These are phyloP conservation scores for Globisporangium cystogenes DNA, from an alignment of 352 stramenopile species.

Conservation along the genomic window DNA sequence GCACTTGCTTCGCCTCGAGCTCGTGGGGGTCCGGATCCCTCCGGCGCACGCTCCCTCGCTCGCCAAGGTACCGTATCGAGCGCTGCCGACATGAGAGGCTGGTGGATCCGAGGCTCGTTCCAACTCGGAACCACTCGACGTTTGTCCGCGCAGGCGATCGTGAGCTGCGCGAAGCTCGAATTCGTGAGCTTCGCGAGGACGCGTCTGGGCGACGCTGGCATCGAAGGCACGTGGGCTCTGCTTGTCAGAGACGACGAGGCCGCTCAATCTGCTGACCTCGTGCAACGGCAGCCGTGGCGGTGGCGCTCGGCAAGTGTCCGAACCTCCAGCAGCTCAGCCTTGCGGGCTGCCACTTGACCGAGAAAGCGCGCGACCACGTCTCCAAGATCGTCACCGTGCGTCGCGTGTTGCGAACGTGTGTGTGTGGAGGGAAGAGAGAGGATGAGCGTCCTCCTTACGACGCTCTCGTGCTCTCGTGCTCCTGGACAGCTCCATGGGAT, in stretches of 20 bases:
- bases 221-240: conserved; percentile 8
- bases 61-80: conserved; percentile 22
- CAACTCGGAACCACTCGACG: not conserved
- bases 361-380: conserved; percentile 43
- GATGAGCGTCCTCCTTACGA: not conserved
- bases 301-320: conserved; percentile 31
- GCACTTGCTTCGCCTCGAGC: conserved; percentile 24
- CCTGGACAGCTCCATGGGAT: conserved; percentile 37
- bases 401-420: not conserved
- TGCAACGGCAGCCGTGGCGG: conserved; percentile 29
- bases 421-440: not conserved
- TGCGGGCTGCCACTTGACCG: conserved; percentile 35
- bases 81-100: not conserved
- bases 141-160: conserved; percentile 15
- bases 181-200: conserved; percentile 14
- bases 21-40: conserved; percentile 27
- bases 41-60: conserved; percentile 17
- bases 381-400: conserved; percentile 52
- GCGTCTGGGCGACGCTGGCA: conserved; percentile 8
- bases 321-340: conserved; percentile 39
- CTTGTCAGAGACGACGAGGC: not conserved
- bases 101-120: not conserved
- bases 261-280: not conserved
- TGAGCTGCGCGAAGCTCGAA: conserved; percentile 15
- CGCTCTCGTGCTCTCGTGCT: not conserved